Evolutionary conservation across 1,284 basidiomycete species (phyloP).

Genomic region (Marasmius sp.): DNA sequence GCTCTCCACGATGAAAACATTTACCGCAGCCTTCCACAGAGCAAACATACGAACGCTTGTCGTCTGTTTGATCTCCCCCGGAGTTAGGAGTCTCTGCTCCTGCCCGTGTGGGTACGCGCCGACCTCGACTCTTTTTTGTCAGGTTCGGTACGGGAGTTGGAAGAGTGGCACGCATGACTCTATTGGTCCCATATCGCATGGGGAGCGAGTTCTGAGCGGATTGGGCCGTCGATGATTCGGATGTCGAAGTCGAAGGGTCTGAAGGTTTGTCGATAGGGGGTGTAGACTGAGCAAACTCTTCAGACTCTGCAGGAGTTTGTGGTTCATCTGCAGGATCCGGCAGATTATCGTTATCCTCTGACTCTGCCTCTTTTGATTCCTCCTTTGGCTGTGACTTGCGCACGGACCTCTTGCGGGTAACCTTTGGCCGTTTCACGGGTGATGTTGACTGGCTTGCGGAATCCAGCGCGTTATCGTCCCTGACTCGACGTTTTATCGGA

Average conservation of each 20-base stretch:
- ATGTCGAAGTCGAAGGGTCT: neutral
- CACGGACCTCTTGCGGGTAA: neutral
- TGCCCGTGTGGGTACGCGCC: constrained; percentile 55
- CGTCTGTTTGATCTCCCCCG: neutral
- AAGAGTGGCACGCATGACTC: constrained; percentile 18
- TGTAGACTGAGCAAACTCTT: neutral
- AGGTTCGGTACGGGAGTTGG: constrained; percentile 70
- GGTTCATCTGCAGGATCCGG: too few relatives aligned
- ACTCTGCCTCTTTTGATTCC: neutral
- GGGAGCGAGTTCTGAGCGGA: neutral
- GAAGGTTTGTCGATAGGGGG: neutral
- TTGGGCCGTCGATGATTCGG: neutral
- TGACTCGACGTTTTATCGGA: constrained; percentile 1
- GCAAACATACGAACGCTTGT: constrained; percentile 53
- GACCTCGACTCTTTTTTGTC: constrained; percentile 71
- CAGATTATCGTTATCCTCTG: neutral
- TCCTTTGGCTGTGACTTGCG: neutral
- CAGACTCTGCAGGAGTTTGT: too few relatives aligned
- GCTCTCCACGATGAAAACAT: constrained; percentile 73
- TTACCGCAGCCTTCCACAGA: constrained; percentile 69
- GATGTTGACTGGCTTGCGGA: neutral
- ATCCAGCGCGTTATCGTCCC: constrained; percentile 9
- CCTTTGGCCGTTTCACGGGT: neutral
- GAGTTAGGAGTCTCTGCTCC: neutral
- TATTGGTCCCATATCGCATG: neutral